Evolutionary conservation across 345 rosid genomes (phyloP), one percentile per base, ranked within the genome.

Genomic region (Populus simonii): DNA sequence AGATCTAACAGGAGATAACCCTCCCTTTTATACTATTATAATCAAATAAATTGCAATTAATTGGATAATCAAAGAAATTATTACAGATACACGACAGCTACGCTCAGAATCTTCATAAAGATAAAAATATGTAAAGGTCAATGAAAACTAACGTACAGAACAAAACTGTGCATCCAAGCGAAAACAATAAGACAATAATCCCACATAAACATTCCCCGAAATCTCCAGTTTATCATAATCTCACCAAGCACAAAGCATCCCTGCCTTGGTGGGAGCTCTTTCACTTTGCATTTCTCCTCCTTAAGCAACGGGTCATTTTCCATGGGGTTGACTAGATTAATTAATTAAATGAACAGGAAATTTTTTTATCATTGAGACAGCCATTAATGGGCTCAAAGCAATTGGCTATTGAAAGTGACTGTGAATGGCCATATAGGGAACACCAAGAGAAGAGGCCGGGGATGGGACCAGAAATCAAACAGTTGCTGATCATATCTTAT

Each of bases 221-320:
- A 38, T 49, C 72, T 55, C 51, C 31, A 51, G 31, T 39, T 55
- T 33, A 45, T 63, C 33, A 51, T 31, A 49, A 55, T 72, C 76
- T 18, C 75, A 66, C 76, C 51, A 68, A 80, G 80, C 83, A 76
- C 74, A 38, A 81, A 71, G 84, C 66, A 66, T 33, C 69, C 20
- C 69, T 36, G 22, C 39, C 69, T 66, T 66, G n/a, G 41, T 31
- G 68, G 38, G 68, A 18, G 11, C 69, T 66, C 69, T 45, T 67
- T 51, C 45, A 68, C 51, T 29, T 61, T 27, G 23, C 73, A 72
- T 72, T 76, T 72, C 80, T 72, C 74, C 70, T 13, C 74, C 77
- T 51, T 43, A 68, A 81, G 83, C 77, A 76, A 72, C 72, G 65
- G 65, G 25, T 41, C 22, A 27, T 65, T 51, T 75, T 65, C 67